Percentiles rank a stretch among this genome's conserved stretches.
phyloP scores from a whole-genome alignment of 495 filamentous ascomycete genomes.

The Neurospora sp. region DNA sequence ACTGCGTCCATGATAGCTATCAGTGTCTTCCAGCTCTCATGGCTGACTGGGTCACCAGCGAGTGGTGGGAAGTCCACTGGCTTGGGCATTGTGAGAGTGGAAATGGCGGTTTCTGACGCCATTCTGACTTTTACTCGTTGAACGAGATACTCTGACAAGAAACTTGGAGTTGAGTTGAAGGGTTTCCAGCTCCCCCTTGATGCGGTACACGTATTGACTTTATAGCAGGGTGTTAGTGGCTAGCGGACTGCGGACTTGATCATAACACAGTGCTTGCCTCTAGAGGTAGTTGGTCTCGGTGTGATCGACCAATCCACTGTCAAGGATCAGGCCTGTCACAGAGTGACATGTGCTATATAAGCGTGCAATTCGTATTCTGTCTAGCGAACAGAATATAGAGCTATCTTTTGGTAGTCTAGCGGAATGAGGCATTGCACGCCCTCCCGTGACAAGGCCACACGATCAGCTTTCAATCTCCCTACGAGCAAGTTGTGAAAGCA shows the following conservation, averaged over 20 bases:
- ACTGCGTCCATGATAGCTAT: constrained; percentile 15
- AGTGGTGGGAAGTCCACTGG: neutral
- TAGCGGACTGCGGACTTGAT: neutral
- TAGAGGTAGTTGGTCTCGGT: neutral
- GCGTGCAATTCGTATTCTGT: too few relatives aligned
- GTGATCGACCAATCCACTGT: neutral
- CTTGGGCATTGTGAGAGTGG: constrained; percentile 4
- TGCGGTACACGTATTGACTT: neutral
- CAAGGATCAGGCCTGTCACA: neutral
- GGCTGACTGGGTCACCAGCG: neutral
- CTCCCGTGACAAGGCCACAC: neutral
- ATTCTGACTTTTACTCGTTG: neutral
- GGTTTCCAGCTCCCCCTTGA: neutral
- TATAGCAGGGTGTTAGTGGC: neutral
- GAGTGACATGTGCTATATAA: too few relatives aligned
- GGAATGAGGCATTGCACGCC: too few relatives aligned
- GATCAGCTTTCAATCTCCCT: neutral
- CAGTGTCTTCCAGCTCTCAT: constrained; percentile 8
- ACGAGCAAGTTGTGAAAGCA: neutral
- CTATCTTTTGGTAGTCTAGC: too few relatives aligned
- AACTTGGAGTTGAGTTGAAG: neutral
- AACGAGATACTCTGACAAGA: neutral
- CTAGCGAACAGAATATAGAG: too few relatives aligned
- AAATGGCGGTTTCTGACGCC: neutral
- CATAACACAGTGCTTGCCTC: neutral